These are phyloP conservation scores for Ganoderma lucidum DNA, from an alignment of 1,284 basidiomycete genomes.

Conservation along the genomic window DNA sequence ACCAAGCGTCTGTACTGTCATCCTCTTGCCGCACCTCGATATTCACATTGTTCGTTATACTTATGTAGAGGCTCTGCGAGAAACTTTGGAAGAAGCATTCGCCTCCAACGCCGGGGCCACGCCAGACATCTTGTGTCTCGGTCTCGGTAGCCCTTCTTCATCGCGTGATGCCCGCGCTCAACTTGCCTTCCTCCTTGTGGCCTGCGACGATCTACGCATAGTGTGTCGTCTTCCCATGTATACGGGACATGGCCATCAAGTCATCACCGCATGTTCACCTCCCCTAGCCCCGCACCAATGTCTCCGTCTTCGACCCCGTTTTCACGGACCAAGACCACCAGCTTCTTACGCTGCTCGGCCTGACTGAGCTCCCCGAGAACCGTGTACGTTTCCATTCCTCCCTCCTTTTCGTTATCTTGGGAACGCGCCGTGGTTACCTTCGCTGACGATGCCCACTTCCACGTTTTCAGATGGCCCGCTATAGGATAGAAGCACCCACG, in stretches of 20 bases:
- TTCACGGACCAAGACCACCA: constrained; percentile 66
- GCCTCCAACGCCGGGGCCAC: constrained; percentile 17
- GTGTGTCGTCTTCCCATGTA: constrained; percentile 54
- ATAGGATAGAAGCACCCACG: constrained; percentile 51
- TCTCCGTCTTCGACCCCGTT: constrained; percentile 73
- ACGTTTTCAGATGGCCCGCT: constrained; percentile 41
- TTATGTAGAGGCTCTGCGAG: constrained; percentile 45
- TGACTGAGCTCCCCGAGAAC: constrained; percentile 59
- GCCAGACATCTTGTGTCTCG: constrained; percentile 60
- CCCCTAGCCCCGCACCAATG: constrained; percentile 53
- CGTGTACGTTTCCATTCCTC: constrained; percentile 50
- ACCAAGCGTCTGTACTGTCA: constrained; percentile 42
- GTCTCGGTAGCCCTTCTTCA: constrained; percentile 70
- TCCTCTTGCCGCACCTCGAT: constrained; percentile 16
- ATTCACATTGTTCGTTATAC: constrained; percentile 21
- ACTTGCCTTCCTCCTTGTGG: constrained; percentile 66
- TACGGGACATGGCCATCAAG: constrained; percentile 21
- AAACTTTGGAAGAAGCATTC: constrained; percentile 39
- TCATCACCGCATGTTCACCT: constrained; percentile 36
- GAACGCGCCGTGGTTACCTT: constrained; percentile 9
- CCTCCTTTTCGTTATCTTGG: constrained; percentile 8
- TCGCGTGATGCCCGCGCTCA: constrained; percentile 71
- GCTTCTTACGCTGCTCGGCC: constrained; percentile 57
- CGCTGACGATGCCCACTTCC: constrained; percentile 15
- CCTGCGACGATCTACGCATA: constrained; percentile 59